These are phyloP conservation scores for Cryptococcus jaspeensis DNA, from an alignment of 1,284 basidiomycete genomes.

Conservation along the genomic window DNA sequence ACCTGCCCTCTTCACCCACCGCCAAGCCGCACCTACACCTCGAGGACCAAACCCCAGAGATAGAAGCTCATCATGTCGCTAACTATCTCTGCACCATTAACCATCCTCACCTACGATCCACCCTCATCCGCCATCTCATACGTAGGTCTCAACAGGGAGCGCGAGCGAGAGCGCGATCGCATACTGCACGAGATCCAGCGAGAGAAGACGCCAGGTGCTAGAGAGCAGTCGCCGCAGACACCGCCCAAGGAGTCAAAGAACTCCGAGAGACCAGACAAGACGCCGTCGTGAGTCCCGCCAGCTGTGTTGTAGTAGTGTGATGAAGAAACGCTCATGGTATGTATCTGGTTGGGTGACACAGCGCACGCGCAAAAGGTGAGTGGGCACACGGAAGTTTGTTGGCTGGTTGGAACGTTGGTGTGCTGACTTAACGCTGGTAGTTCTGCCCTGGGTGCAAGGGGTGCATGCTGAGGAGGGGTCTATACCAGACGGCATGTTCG, in stretches of 20 bases:
- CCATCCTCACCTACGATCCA: conserved; percentile 32
- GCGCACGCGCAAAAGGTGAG: conserved; percentile 36
- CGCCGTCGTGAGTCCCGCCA: conserved; percentile 25
- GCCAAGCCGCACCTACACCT: neutral
- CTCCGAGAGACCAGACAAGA: conserved; percentile 21
- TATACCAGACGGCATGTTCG: conserved; percentile 40
- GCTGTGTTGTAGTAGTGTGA: neutral
- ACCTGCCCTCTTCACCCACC: neutral
- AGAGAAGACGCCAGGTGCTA: conserved; percentile 9
- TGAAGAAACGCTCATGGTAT: neutral
- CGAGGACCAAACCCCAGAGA: neutral
- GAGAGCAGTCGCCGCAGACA: conserved; percentile 14
- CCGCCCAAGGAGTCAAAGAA: conserved; percentile 18
- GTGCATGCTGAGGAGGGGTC: conserved; percentile 20
- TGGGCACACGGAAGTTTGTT: neutral
- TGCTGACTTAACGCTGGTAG: conserved; percentile 9
- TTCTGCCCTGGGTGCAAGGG: conserved; percentile 41
- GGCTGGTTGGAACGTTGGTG: neutral
- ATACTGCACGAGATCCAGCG: neutral
- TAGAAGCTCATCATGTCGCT: conserved; percentile 21
- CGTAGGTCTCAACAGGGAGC: conserved; percentile 7
- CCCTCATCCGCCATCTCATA: conserved; percentile 25
- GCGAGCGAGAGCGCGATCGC: neutral
- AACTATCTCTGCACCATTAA: conserved; percentile 27
- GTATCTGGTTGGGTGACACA: conserved; percentile 4